Percentiles rank a stretch among this genome's conserved stretches.
Conservation (phyloP, 2,329 filamentous ascomycete genomes). For the Eutypa lata region DNA sequence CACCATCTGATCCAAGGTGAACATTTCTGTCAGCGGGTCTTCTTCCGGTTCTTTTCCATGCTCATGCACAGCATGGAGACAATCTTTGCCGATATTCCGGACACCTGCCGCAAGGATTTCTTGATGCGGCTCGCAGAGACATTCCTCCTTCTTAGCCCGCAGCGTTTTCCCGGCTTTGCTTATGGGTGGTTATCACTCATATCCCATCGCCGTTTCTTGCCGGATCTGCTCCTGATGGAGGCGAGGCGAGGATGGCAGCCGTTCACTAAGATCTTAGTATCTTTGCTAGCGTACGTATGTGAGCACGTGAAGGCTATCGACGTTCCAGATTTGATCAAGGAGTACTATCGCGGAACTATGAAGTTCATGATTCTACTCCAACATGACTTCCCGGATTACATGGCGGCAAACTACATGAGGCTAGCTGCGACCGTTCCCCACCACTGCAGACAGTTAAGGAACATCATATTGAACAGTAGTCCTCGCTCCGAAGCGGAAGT, state of each 20-base stretch:
- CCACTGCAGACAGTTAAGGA: conserved; percentile 83
- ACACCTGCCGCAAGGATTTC: conserved; percentile 65
- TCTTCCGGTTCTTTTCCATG: conserved; percentile 84
- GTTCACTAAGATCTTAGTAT: conserved; percentile 71
- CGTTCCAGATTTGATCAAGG: conserved; percentile 67
- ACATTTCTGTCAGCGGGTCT: conserved; percentile 81
- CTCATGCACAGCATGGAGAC: conserved; percentile 72
- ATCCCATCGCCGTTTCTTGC: conserved; percentile 81
- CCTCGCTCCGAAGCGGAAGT: conserved; percentile 70
- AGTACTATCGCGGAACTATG: conserved; percentile 79
- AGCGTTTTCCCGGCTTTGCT: conserved; percentile 74
- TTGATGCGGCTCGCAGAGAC: conserved; percentile 68
- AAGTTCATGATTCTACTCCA: conserved; percentile 83
- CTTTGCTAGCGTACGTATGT: conserved; percentile 70
- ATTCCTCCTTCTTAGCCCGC: conserved; percentile 72
- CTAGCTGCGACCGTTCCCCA: conserved; percentile 79
- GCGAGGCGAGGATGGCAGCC: conserved; percentile 71
- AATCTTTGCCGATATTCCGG: conserved; percentile 54
- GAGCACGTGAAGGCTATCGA: conserved; percentile 74
- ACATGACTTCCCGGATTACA: conserved; percentile 92
- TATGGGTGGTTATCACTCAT: conserved; percentile 83
- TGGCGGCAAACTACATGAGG: conserved; percentile 80
- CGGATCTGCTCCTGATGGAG: conserved; percentile 67
- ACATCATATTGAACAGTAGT: conserved; percentile 74
- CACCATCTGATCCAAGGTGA: conserved; percentile 81